Conservation (phyloP, 2,329 filamentous ascomycete species). For the Alternaria arborescens region DNA sequence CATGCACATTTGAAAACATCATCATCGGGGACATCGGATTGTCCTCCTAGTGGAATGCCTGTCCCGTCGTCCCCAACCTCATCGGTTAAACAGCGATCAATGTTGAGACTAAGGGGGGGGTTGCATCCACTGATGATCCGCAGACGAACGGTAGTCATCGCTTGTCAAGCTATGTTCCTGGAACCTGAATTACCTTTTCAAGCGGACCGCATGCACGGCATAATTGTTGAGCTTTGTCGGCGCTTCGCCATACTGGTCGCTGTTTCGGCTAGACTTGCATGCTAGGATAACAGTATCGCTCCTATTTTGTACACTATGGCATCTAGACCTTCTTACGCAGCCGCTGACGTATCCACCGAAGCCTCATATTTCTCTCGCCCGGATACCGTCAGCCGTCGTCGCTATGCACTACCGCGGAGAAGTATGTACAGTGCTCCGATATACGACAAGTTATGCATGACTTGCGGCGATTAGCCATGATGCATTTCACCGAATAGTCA, state of each 20-base stretch:
- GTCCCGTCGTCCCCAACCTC: not conserved
- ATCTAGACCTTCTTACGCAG: constrained; percentile 26
- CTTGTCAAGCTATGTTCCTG: constrained; percentile 14
- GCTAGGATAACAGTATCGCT: constrained; percentile 4
- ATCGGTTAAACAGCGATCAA: constrained; percentile 1
- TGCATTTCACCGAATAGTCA: not conserved
- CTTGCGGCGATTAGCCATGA: not conserved
- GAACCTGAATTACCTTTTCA: constrained; percentile 9
- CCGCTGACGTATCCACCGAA: constrained; percentile 24
- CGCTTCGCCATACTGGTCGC: constrained; percentile 34
- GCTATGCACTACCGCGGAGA: constrained; percentile 1
- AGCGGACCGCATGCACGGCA: constrained; percentile 16
- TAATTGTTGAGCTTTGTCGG: constrained; percentile 22
- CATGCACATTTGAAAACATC: constrained; percentile 18
- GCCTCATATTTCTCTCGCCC: constrained; percentile 4
- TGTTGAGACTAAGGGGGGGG: constrained; percentile 4
- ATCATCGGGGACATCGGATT: constrained; percentile 28
- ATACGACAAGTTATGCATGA: not conserved
- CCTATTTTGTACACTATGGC: constrained; percentile 8
- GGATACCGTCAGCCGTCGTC: constrained; percentile 13
- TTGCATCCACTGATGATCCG: not conserved
- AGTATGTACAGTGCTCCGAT: not conserved
- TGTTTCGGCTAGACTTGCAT: constrained; percentile 23
- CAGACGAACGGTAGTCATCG: constrained; percentile 5
- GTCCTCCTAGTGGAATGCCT: constrained; percentile 8